Base-by-base conservation (phyloP, 1,139 yeast genomes). In the Sugiyamaella novakii region DNA sequence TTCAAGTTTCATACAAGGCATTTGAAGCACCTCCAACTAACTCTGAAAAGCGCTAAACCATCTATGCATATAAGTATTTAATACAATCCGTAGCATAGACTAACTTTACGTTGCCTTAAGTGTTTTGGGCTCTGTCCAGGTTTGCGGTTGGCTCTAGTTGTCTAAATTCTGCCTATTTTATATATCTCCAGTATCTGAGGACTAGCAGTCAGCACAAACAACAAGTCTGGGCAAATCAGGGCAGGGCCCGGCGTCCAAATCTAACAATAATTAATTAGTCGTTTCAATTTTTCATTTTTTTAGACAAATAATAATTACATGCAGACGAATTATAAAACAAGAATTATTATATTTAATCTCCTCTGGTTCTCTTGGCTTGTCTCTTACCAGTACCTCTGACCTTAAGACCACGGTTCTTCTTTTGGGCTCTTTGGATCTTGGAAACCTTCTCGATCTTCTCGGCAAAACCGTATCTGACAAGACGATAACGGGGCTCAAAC, bases 341-440 rank as follows among this genome's bases (percentile, higher is more conserved):
- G 27, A 28, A 46, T 51, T 31, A 44, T 39, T 48, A 45, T 46
- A 36, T 45, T 55, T 55, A 55, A 37, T 56, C 57, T 49, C 57
- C 58, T 51, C 59, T 44, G 51, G 60, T 57, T 56, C 65, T 69
- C 79, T 88, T 88, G 76, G 96, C 95, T 78, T 86, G 87, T 76
- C 88, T 84, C 77, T 81, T 85, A 73, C 91, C 95, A 71, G 98
- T 92, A 85, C 98, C 98, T 73, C 91, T 88, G 85, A 87, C 77
- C 87, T 92, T 92, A 89, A 85, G 84, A 72, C 87, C 96, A 84
- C 98, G 91, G 96, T 92, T 92, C 92, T 92, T 92, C 91, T 87
- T 88, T 86, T 92, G 98, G 81, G 94, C 94, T 84, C 98, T 89
- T 83, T 94, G 98, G 83, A 91, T 97, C 89, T 98, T 89, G 69